These are phyloP conservation scores for Crucihimalaya himalaica DNA, from an alignment of 345 rosid species.

Conservation along the genomic window DNA sequence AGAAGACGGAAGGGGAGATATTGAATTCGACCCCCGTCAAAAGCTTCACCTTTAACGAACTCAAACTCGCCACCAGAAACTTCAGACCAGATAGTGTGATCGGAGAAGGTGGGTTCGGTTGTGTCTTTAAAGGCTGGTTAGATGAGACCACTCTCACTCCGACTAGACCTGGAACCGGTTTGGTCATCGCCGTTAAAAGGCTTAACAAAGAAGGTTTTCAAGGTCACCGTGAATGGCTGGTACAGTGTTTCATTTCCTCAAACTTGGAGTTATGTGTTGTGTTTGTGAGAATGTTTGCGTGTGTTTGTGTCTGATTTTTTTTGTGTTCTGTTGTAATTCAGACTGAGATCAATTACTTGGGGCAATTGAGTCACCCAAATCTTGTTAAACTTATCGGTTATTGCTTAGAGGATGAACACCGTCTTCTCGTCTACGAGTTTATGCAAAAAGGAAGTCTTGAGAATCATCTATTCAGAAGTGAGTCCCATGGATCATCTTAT, in stretches of 20 bases:
- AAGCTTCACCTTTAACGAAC: conserved; percentile 69
- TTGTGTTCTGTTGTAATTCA: conserved; percentile 35
- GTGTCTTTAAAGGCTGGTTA: conserved; percentile 96
- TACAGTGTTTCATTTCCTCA: conserved; percentile 42
- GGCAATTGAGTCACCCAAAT: conserved; percentile 79
- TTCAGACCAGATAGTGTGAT: conserved; percentile 92
- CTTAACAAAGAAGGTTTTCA: conserved; percentile 89
- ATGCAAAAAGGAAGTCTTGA: conserved; percentile 97
- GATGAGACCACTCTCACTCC: conserved; percentile 71
- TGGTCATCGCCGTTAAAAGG: conserved; percentile 85
- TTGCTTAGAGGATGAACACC: conserved; percentile 93
- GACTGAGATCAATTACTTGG: conserved; percentile 91
- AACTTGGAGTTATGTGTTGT: not conserved
- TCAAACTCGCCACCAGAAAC: conserved; percentile 76
- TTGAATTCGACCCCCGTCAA: conserved; percentile 69
- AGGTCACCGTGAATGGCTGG: conserved; percentile 99
- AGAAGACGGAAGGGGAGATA: conserved; percentile 89
- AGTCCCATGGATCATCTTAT: conserved; percentile 36
- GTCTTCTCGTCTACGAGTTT: conserved; percentile 91
- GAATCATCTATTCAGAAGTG: conserved; percentile 90
- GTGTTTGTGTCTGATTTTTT: conserved; percentile 4
- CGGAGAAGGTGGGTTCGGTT: conserved; percentile 98
- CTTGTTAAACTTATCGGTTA: conserved; percentile 88
- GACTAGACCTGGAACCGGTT: conserved; percentile 82
- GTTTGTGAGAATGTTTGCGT: not conserved